Percentiles rank a stretch among this genome's conserved stretches.
Conservation (phyloP, 768 basidiomycete species). For the Lyophyllum semitale region DNA sequence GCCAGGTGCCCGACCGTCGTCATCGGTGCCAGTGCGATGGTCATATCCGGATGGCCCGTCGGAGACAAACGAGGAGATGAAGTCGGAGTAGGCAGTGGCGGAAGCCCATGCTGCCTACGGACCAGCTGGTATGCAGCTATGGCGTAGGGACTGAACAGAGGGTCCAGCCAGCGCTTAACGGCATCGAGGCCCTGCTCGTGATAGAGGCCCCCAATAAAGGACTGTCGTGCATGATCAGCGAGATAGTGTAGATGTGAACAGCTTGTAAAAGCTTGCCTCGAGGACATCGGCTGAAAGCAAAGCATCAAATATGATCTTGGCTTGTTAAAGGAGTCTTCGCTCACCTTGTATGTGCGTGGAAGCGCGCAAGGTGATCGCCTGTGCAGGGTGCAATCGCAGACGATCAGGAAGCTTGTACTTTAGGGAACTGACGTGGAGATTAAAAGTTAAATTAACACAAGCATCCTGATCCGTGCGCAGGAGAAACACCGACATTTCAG, state of each 20-base stretch:
- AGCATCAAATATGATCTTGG: slow-evolving; percentile 5
- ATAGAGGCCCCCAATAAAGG: slow-evolving; percentile 80
- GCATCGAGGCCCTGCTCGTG: slow-evolving; percentile 64
- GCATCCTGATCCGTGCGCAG: neutral
- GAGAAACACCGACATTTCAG: slow-evolving; percentile 56
- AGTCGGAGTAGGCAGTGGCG: slow-evolving; percentile 31
- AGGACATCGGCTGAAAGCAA: slow-evolving; percentile 67
- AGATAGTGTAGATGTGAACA: slow-evolving; percentile 4
- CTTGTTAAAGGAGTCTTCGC: slow-evolving; percentile 15
- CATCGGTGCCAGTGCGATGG: slow-evolving; percentile 18
- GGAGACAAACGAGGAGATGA: slow-evolving; percentile 21
- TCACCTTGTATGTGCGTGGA: slow-evolving; percentile 75
- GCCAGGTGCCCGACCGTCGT: slow-evolving; percentile 65
- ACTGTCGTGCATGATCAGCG: slow-evolving; percentile 38
- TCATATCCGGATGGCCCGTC: slow-evolving; percentile 19
- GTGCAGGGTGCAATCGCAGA: slow-evolving; percentile 69
- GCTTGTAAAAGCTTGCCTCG: slow-evolving; percentile 50
- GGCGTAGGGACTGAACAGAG: slow-evolving; percentile 66
- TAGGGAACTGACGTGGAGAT: slow-evolving; percentile 47
- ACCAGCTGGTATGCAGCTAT: slow-evolving; percentile 62
- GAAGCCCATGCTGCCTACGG: slow-evolving; percentile 68
- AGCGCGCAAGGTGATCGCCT: slow-evolving; percentile 68
- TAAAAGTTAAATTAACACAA: slow-evolving; percentile 3
- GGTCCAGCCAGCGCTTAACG: slow-evolving; percentile 60
- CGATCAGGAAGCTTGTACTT: slow-evolving; percentile 64